Evolutionary conservation across 768 basidiomycete genomes (phyloP).

Genomic region (Gymnopilus junonius): DNA sequence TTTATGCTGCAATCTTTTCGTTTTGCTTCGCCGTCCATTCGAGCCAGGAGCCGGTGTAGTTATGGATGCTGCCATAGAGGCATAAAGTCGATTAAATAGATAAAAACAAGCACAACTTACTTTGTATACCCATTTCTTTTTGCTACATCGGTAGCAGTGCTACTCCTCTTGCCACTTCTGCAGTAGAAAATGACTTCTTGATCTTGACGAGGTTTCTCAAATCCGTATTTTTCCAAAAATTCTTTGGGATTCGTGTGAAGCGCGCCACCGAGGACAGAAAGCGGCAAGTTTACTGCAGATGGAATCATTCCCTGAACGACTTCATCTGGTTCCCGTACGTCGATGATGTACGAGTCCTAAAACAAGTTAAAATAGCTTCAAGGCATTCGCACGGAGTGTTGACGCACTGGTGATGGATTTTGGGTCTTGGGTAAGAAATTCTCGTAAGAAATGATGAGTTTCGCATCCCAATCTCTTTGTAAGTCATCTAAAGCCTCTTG

Average conservation of each 20-base stretch:
- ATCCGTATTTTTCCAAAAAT: slow-evolving; percentile 71
- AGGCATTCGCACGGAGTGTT: background rate
- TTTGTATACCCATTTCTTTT: slow-evolving; percentile 81
- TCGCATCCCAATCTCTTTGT: slow-evolving; percentile 79
- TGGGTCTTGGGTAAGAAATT: slow-evolving; percentile 80
- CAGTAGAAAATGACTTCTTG: slow-evolving; percentile 92
- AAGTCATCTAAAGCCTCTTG: slow-evolving; percentile 42
- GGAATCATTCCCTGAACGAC: slow-evolving; percentile 93
- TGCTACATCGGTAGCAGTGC: slow-evolving; percentile 82
- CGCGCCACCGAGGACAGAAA: slow-evolving; percentile 74
- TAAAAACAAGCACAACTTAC: slow-evolving; percentile 43
- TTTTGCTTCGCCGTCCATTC: slow-evolving; percentile 74
- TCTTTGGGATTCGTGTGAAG: slow-evolving; percentile 57
- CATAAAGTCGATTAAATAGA: background rate
- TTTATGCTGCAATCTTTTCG: slow-evolving; percentile 26
- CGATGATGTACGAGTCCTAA: slow-evolving; percentile 76
- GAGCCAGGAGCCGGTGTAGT: slow-evolving; percentile 88
- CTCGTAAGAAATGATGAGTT: slow-evolving; percentile 68
- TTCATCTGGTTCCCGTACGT: slow-evolving; percentile 94
- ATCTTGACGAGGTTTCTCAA: slow-evolving; percentile 67
- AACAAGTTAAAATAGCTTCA: slow-evolving; percentile 30
- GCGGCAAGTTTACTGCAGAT: slow-evolving; percentile 87
- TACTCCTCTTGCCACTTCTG: slow-evolving; percentile 83
- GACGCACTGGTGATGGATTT: slow-evolving; percentile 68
- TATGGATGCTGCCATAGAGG: slow-evolving; percentile 50